phyloP scores from a whole-genome alignment of 345 rosid species.

The Eucalyptus regnans region DNA sequence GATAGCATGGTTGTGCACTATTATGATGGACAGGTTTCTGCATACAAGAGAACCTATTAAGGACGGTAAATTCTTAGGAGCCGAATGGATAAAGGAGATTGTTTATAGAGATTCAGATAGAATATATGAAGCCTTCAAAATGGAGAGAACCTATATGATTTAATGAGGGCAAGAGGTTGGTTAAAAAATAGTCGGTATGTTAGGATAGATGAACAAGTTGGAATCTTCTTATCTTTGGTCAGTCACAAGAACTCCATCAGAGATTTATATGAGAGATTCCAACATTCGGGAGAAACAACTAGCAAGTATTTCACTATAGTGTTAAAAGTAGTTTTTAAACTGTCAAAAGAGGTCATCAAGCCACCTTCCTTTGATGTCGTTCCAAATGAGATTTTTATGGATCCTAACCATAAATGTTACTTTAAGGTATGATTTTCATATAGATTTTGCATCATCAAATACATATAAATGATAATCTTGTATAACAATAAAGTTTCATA shows the following conservation, averaged over 20 bases:
- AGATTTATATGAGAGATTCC: background rate
- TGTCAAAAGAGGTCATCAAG: background rate
- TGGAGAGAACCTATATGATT: no score
- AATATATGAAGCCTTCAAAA: no score
- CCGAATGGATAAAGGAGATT: background rate
- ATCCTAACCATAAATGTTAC: background rate
- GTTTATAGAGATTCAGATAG: no score
- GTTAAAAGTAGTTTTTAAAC: background rate
- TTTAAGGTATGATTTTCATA: background rate
- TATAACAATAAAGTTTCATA: background rate
- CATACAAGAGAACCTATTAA: no score
- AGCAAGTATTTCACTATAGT: background rate
- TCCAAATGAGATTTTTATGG: background rate
- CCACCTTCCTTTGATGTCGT: background rate
- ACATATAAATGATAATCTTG: background rate
- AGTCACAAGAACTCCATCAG: background rate
- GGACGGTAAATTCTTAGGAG: background rate
- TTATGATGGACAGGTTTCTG: background rate
- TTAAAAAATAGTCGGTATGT: background rate
- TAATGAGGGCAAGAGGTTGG: background rate
- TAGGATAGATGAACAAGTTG: background rate
- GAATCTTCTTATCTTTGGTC: background rate
- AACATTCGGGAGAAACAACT: background rate
- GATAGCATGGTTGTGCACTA: background rate
- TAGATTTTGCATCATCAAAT: background rate